Evolutionary conservation across 495 filamentous ascomycete genomes (phyloP).

Genomic region (Neurospora sp.): DNA sequence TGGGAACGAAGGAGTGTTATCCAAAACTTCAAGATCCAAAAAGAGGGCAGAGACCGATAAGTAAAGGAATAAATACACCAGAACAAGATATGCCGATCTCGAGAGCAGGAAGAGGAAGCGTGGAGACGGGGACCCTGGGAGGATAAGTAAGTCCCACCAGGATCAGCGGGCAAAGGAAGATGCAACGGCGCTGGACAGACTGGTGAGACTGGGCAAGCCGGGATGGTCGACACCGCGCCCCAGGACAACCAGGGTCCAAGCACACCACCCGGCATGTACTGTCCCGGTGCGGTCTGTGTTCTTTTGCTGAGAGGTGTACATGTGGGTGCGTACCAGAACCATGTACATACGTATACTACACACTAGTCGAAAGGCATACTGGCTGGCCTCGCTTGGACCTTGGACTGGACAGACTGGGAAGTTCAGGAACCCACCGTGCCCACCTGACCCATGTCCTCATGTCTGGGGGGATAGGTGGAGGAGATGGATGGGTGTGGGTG

Average conservation of each 20-base stretch:
- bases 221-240: constrained; percentile 4
- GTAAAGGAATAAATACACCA: constrained; percentile 40
- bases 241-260: constrained; percentile 2
- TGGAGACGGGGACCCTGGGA: constrained; percentile 35
- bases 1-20: constrained; percentile 36
- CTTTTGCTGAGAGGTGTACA: background rate
- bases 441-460: constrained; percentile 25
- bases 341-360: constrained; percentile 17
- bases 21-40: constrained; percentile 36
- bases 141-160: constrained; percentile 38
- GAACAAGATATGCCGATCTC: constrained; percentile 41
- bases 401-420: constrained; percentile 7
- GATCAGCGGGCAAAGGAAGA: too few relatives aligned
- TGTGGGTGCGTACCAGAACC: background rate
- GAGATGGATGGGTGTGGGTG: constrained; percentile 14
- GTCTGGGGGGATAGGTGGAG: constrained; percentile 32
- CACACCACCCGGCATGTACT: constrained; percentile 8
- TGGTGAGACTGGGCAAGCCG: constrained; percentile 10
- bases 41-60: constrained; percentile 38
- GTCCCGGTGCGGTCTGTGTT: background rate
- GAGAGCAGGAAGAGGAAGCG: constrained; percentile 28
- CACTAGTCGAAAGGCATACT: constrained; percentile 12
- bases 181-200: constrained; percentile 23
- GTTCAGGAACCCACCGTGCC: constrained; percentile 19
- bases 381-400: constrained; percentile 30